Percentiles rank a stretch among this genome's conserved stretches.
These are phyloP conservation scores for Ilyonectria mors-panacis DNA, from an alignment of 2,329 filamentous ascomycete species.

Conservation along the genomic window DNA sequence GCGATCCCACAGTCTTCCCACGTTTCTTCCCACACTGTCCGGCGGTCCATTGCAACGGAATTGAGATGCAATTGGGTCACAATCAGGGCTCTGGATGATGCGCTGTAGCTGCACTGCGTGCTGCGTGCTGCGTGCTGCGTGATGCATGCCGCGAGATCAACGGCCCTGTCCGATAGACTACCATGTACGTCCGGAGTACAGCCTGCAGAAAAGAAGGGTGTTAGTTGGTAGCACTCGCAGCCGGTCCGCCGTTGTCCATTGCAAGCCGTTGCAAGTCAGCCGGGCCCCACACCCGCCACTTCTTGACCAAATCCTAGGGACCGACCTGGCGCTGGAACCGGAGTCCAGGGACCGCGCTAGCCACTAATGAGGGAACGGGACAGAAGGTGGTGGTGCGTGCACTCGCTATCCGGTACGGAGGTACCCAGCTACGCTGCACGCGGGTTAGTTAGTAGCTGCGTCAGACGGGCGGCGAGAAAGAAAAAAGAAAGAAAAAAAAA, in stretches of 20 bases:
- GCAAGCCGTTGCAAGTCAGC: not conserved
- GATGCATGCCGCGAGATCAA: not conserved
- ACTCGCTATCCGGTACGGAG: conserved; percentile 8
- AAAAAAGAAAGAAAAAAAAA: conserved; percentile 38
- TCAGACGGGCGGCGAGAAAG: conserved; percentile 32
- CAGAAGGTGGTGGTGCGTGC: conserved; percentile 1
- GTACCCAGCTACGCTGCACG: conserved; percentile 9
- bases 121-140: not conserved
- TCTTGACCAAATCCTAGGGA: not conserved
- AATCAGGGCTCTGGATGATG: not conserved
- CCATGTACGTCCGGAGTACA: not conserved
- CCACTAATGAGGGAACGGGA: not conserved
- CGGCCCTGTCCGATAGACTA: not conserved
- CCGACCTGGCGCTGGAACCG: not conserved
- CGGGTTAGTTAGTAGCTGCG: conserved; percentile 15
- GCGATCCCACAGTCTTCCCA: not conserved
- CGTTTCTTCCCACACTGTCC: not conserved
- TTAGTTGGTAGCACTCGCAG: conserved; percentile 4
- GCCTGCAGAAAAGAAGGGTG: not conserved
- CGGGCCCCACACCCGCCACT: not conserved
- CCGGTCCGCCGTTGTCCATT: not conserved
- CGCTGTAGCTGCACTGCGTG: not conserved
- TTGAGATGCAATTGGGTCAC: not conserved
- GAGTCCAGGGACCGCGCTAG: not conserved
- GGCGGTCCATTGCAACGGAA: not conserved